These are phyloP conservation scores for Inosperma sp. DNA, from an alignment of 768 basidiomycete genomes.

Conservation along the genomic window DNA sequence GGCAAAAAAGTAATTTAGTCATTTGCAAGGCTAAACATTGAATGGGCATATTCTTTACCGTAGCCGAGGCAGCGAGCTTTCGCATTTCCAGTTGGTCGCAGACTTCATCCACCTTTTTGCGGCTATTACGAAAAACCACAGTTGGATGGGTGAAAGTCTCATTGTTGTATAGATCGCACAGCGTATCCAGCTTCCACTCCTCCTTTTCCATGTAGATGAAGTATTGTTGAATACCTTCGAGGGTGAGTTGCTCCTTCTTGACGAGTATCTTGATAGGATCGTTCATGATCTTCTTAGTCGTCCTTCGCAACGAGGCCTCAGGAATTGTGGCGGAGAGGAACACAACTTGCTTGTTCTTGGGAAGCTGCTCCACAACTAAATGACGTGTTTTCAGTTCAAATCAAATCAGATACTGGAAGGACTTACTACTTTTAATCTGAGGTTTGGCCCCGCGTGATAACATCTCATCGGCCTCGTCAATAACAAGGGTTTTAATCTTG, in stretches of 20 bases:
- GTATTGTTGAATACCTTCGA: constrained; percentile 99
- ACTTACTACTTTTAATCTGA: constrained; percentile 81
- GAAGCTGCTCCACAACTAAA: constrained; percentile 87
- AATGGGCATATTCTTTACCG: constrained; percentile 50
- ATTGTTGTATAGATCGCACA: constrained; percentile 97
- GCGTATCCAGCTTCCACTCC: constrained; percentile 98
- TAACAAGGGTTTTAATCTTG: constrained; percentile 87
- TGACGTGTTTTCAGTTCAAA: background rate
- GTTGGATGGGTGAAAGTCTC: constrained; percentile 94
- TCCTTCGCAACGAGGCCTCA: constrained; percentile 81
- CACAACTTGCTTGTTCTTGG: constrained; percentile 93
- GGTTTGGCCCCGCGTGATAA: constrained; percentile 97
- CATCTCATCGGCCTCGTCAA: constrained; percentile 99
- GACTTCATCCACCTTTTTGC: constrained; percentile 97
- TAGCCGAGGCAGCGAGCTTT: constrained; percentile 94
- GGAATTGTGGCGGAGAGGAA: constrained; percentile 97
- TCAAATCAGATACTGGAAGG: background rate
- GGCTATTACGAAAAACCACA: constrained; percentile 99
- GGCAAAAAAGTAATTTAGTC: constrained; percentile 1
- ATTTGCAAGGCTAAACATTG: background rate
- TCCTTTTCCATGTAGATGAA: constrained; percentile 99
- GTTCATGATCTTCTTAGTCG: constrained; percentile 98
- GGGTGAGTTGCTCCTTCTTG: constrained; percentile 94
- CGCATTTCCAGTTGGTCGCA: constrained; percentile 96
- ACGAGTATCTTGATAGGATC: constrained; percentile 94